A percentile compares a stretch with the other conserved stretches of the same genome.
phyloP scores from a whole-genome alignment of 2,329 filamentous ascomycete genomes.

The Colletotrichum lini region DNA sequence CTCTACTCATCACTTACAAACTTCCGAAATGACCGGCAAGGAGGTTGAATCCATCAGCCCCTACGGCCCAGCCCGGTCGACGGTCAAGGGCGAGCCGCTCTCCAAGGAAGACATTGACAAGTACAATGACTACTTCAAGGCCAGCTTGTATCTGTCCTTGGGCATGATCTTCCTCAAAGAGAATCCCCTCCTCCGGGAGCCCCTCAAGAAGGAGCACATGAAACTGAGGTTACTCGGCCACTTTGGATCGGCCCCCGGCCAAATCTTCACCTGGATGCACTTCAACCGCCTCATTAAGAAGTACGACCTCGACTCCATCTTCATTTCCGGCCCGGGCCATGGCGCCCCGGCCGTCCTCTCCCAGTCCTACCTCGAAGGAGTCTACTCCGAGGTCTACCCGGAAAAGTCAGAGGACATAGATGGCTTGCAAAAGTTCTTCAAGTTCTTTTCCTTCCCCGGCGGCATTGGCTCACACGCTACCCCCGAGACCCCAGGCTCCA shows the following conservation, averaged over 20 bases:
- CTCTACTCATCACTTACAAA: constrained; percentile 10
- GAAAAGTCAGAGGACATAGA: constrained; percentile 78
- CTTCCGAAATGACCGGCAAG: constrained; percentile 44
- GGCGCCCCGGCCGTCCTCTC: constrained; percentile 83
- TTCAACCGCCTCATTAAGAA: constrained; percentile 88
- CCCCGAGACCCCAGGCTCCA: constrained; percentile 82
- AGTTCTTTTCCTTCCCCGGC: constrained; percentile 86
- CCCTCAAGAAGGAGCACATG: constrained; percentile 78
- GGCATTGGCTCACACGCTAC: constrained; percentile 85
- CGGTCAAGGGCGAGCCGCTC: constrained; percentile 73
- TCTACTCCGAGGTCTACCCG: constrained; percentile 84
- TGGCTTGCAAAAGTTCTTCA: constrained; percentile 83
- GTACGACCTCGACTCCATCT: constrained; percentile 80
- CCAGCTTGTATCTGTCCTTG: constrained; percentile 80
- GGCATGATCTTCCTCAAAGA: constrained; percentile 86
- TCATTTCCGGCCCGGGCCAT: constrained; percentile 83
- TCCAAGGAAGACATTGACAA: constrained; percentile 76
- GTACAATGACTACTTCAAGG: constrained; percentile 81
- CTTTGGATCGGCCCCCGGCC: constrained; percentile 85
- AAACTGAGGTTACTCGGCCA: constrained; percentile 83
- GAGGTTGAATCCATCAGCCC: constrained; percentile 72
- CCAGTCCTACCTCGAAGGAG: constrained; percentile 83
- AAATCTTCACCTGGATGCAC: constrained; percentile 86
- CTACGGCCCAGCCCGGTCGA: constrained; percentile 76
- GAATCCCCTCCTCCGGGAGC: constrained; percentile 80